Evolutionary conservation across 768 basidiomycete species (phyloP).

Genomic region (Xerocomus potaroensis): DNA sequence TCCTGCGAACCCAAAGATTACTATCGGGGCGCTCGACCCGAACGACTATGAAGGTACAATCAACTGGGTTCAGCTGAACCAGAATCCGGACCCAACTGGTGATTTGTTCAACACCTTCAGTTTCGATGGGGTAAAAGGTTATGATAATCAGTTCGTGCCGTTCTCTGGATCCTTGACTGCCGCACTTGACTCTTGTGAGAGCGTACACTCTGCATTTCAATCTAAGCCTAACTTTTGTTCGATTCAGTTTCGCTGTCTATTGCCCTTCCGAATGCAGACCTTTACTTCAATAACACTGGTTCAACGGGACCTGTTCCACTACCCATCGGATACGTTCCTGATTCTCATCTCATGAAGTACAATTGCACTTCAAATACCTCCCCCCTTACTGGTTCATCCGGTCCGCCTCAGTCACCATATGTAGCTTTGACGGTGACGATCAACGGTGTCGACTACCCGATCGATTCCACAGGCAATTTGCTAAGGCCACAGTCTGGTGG

Average conservation of each 20-base stretch:
- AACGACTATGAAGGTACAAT: conserved; percentile 30
- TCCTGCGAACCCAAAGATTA: conserved; percentile 25
- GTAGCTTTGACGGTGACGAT: conserved; percentile 26
- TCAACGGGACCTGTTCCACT: conserved; percentile 22
- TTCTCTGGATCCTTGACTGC: conserved; percentile 11
- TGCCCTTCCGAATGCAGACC: conserved; percentile 12
- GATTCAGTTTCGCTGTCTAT: conserved; percentile 15
- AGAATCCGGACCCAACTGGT: conserved; percentile 13
- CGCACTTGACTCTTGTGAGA: conserved; percentile 25
- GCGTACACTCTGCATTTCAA: not conserved
- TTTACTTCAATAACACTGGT: conserved; percentile 16
- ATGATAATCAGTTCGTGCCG: conserved; percentile 25
- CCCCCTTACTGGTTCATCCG: not conserved
- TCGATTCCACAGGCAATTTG: conserved; percentile 23
- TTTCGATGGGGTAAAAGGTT: conserved; percentile 29
- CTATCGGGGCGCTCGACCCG: conserved; percentile 30
- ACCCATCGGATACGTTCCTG: conserved; percentile 1
- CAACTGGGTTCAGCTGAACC: conserved; percentile 25
- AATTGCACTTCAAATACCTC: conserved; percentile 11
- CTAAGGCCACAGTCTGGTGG: conserved; percentile 9
- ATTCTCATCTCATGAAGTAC: conserved; percentile 5
- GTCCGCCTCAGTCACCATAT: conserved; percentile 14
- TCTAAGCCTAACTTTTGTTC: not conserved
- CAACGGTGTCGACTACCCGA: conserved; percentile 30
- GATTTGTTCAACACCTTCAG: conserved; percentile 19